A percentile compares a stretch with the other conserved stretches of the same genome.
phyloP scores from a whole-genome alignment of 2,329 filamentous ascomycete species.

The Fusarium bactridioides region DNA sequence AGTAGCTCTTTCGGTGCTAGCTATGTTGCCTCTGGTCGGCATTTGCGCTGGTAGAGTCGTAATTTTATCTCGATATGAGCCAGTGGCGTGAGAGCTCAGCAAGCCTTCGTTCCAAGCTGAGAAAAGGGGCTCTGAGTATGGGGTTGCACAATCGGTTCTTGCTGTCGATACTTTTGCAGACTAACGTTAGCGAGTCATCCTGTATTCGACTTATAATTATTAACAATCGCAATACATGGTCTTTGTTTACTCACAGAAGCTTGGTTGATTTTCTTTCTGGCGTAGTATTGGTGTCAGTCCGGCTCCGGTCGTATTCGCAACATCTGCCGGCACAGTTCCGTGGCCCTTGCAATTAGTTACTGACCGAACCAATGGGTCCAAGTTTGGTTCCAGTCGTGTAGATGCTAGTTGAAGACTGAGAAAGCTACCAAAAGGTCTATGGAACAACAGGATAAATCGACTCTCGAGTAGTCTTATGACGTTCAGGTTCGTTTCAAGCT shows the following conservation, averaged over 20 bases:
- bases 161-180: background rate
- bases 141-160: background rate
- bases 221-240: rapidly evolving
- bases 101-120: background rate
- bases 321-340: background rate
- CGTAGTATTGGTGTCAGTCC: too few relatives aligned
- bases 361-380: rapidly evolving
- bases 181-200: background rate
- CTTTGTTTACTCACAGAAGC: background rate
- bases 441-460: background rate
- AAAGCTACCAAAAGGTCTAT: background rate
- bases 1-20: rapidly evolving
- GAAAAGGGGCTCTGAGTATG: background rate
- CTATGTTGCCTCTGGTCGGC: rapidly evolving
- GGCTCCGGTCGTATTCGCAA: background rate
- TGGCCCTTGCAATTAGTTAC: background rate
- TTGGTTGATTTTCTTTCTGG: rapidly evolving
- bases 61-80: rapidly evolving
- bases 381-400: rapidly evolving
- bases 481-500: background rate
- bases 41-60: rapidly evolving
- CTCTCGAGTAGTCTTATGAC: too few relatives aligned
- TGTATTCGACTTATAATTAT: rapidly evolving
- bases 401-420: rapidly evolving
- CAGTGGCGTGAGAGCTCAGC: background rate